Base-by-base conservation (phyloP, 2,329 filamentous ascomycete genomes). In the Aureobasidium vineae region DNA sequence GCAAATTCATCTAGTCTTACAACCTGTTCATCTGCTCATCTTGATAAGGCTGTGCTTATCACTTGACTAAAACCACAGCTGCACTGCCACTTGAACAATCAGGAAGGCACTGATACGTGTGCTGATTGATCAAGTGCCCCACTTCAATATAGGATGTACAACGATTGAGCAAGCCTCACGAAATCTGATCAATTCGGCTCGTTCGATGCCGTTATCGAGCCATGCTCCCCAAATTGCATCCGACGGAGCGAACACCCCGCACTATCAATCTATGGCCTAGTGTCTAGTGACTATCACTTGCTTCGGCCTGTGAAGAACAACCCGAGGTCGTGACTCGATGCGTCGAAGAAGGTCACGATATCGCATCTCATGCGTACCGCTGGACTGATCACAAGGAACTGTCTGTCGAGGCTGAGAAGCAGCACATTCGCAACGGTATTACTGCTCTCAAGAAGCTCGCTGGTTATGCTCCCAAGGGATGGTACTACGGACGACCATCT, bases 321-420 rank as follows among this genome's bases (percentile, higher is more conserved):
- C 82, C 81, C 0, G 78, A 79, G 61, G 81, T 83, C 1, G 81
- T 78, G 2, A 75, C 72, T n/a, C 74, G 79, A 5, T 81, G 78
- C 67, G 81, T 83, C 0, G 79, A 82, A 52, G 77, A 79, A 63
- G 81, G 82, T 3, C 82, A 84, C 68, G 82, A 84, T 66, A 75
- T 84, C 40, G 82, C 82, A 0, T 79, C 76, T 0, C 82, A 84
- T 68, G 82, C 79, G 1, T 59, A 59, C 26, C 38, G 54, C 13
- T 84, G 82, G 82, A 76, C 83, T n/a, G 81, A 83, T 59, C 80
- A 83, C 69, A 78, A 81, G 70, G 75, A 80, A 65, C 75, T 83
- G 38, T 72, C 74, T 0, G 71, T 79, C 6, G 81, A 83, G 53
- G 76, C 79, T 57, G 81, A 83, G 67, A 82, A 81, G 68, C 75